Percentiles rank a stretch among this genome's conserved stretches.
phyloP scores from a whole-genome alignment of 768 basidiomycete species.

The Lyophyllum atratum region DNA sequence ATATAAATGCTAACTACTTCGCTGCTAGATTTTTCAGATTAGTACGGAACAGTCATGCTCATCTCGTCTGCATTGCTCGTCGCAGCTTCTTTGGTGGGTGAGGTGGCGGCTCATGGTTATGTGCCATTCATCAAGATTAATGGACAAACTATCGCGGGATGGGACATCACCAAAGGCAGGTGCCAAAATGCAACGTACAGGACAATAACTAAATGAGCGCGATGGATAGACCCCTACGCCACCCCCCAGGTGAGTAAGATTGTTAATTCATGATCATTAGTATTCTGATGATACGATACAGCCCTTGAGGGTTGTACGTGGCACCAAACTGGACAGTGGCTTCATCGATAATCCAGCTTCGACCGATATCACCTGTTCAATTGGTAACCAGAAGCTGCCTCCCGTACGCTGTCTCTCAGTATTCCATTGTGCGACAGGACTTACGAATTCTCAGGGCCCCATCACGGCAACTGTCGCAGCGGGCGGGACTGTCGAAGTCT shows the following conservation, averaged over 20 bases:
- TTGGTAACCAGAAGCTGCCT: constrained; percentile 37
- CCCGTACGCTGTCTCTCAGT: constrained; percentile 20
- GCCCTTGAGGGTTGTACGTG: constrained; percentile 36
- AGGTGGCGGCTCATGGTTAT: constrained; percentile 36
- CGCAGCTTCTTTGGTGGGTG: constrained; percentile 1
- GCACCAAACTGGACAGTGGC: constrained; percentile 37
- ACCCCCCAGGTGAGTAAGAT: constrained; percentile 30
- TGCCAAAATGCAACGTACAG: neutral
- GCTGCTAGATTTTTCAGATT: neutral
- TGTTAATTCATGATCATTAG: no score
- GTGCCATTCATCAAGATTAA: constrained; percentile 35
- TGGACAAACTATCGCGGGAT: constrained; percentile 32
- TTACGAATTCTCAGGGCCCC: constrained; percentile 26
- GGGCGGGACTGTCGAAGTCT: constrained; percentile 32
- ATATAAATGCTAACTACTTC: neutral
- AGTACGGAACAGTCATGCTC: neutral
- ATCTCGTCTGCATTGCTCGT: neutral
- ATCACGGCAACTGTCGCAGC: constrained; percentile 37
- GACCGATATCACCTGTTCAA: constrained; percentile 37
- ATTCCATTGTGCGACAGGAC: neutral
- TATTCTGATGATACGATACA: constrained; percentile 7
- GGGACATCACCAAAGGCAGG: constrained; percentile 33
- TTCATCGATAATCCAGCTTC: constrained; percentile 33
- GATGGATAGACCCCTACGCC: constrained; percentile 29
- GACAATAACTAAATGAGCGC: neutral